Base-by-base conservation (phyloP, 2,329 filamentous ascomycete genomes). In the Cercospora sesami region DNA sequence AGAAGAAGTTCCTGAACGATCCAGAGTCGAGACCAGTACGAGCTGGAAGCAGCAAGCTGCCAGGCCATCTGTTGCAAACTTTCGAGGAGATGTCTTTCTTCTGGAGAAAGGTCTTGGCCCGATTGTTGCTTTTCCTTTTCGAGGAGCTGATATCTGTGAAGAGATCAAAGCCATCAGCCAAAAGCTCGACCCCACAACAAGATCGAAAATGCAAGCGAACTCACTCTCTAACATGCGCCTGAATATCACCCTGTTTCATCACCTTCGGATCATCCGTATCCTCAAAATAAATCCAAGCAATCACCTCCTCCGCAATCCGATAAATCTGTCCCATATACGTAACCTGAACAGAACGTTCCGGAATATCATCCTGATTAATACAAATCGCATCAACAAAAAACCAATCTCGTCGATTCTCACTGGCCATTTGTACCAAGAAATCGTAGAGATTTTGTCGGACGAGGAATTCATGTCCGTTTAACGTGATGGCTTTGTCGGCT, bases 281-380 rank as follows among this genome's bases (percentile, higher is more conserved):
- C 26, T 66, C 64, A 18, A 61, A 53, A 42, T 53, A 67, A 9
- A 72, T 62, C 66, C 68, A 72, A 10, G 65, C 66, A 12, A 67
- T 28, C 4, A 71, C 66, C 14, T 63, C 33, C 6, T 30, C 9
- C 14, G 69, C 69, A 6, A 51, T 65, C 14, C 61, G 39, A 61
- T 70, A 72, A 36, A 73, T 67, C n/a, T 70, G 57, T 3, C 68
- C 69, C 71, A 72, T 73, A n/a, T 71, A 45, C 5, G 57, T 51
- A 18, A 73, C 69, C 59, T 73, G 71, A 4, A 36, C 33, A n/a
- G 61, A 68, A 9, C 65, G 28, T 42, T 73, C 71, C 9, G 26
- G 31, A 2, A 69, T 31, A 31, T 73, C 65, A n/a, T 63, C 53
- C 59, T 73, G 70, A 45, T 72, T 67, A 39, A 72, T 70, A 36